Conservation (phyloP, 495 filamentous ascomycete genomes). For the Umbilicaria muhlenbergii region DNA sequence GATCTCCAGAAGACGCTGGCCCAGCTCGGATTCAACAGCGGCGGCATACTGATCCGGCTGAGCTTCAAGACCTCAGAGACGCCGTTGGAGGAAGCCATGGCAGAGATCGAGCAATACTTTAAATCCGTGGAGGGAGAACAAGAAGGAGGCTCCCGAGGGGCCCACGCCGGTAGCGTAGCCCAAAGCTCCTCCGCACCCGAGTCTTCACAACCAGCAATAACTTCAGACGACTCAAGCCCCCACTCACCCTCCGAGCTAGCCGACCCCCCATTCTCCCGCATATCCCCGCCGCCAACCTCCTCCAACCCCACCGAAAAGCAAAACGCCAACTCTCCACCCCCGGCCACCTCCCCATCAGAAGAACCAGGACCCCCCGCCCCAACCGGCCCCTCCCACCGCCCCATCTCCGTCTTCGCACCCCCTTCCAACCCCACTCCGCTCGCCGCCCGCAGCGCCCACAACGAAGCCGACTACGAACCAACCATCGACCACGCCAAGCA, state of each 20-base stretch:
- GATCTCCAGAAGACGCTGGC: conserved; percentile 78
- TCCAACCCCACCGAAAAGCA: conserved; percentile 13
- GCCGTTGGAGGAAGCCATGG: conserved; percentile 75
- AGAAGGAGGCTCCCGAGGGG: background rate
- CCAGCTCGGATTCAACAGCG: conserved; percentile 75
- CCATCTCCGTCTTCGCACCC: conserved; percentile 59
- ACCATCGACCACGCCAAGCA: conserved; percentile 72
- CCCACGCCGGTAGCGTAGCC: background rate
- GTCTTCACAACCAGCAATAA: background rate
- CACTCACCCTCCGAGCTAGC: background rate
- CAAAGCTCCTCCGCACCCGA: background rate
- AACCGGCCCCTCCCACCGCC: conserved; percentile 24
- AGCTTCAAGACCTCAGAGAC: conserved; percentile 58
- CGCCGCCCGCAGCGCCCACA: conserved; percentile 47
- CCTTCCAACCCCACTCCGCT: conserved; percentile 56
- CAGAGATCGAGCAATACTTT: conserved; percentile 60
- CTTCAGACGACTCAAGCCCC: background rate
- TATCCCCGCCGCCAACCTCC: conserved; percentile 14
- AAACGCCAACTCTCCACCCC: conserved; percentile 6
- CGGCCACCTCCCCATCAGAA: conserved; percentile 6
- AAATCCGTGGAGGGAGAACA: conserved; percentile 25
- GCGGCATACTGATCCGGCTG: conserved; percentile 61
- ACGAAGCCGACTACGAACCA: conserved; percentile 66
- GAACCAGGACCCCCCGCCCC: background rate
- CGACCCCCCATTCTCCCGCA: conserved; percentile 4